phyloP scores from a whole-genome alignment of 2,329 filamentous ascomycete genomes.

The Orbilia quercus region DNA sequence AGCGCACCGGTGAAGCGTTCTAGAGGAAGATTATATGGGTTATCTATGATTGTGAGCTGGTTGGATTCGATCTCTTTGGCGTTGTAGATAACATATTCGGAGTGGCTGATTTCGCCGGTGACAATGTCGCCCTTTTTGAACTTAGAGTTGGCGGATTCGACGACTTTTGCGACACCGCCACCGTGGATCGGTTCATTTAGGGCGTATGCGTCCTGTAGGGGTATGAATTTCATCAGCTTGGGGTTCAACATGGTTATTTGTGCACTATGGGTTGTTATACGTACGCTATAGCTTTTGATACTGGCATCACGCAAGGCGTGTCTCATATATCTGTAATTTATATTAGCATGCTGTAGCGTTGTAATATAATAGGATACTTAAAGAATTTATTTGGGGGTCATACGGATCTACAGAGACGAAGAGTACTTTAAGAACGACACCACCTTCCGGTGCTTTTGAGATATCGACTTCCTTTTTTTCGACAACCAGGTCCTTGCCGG shows the following conservation, averaged over 20 bases:
- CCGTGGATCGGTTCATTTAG: conserved; percentile 74
- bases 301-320: conserved; percentile 77
- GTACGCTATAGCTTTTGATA: conserved; percentile 72
- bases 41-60: conserved; percentile 71
- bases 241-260: neutral
- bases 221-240: neutral
- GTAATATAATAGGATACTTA: neutral
- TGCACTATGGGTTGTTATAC: neutral
- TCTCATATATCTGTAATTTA: conserved; percentile 72
- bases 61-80: conserved; percentile 64
- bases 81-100: conserved; percentile 75
- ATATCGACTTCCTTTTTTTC: conserved; percentile 77
- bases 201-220: conserved; percentile 67
- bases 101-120: conserved; percentile 69
- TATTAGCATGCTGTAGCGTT: conserved; percentile 5
- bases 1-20: conserved; percentile 79
- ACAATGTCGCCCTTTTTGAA: conserved; percentile 77
- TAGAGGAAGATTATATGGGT: conserved; percentile 75
- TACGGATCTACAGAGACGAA: conserved; percentile 81
- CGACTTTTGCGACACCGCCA: conserved; percentile 73
- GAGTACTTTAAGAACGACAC: conserved; percentile 76
- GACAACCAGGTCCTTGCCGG: conserved; percentile 76
- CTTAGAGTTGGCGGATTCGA: conserved; percentile 74
- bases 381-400: too few relatives aligned
- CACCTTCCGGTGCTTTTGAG: conserved; percentile 71